A percentile compares a stretch with the other conserved stretches of the same genome.
Conservation (phyloP, 768 basidiomycete genomes). For the Coprinellus micaceus region DNA sequence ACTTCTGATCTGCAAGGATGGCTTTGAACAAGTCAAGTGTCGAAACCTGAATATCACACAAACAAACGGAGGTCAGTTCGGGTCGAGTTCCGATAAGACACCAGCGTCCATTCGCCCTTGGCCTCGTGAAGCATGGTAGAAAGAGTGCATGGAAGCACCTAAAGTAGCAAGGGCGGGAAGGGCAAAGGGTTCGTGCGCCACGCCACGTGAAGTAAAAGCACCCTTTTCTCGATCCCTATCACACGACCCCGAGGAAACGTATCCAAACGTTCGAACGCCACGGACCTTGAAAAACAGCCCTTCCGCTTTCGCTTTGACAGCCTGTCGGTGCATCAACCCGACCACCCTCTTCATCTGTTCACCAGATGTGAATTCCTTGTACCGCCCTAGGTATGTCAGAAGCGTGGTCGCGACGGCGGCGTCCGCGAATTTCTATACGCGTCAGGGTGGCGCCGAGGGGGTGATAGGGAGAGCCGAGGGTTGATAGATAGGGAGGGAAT, state of each 20-base stretch:
- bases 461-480: too few relatives aligned
- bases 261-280: slow-evolving; percentile 6
- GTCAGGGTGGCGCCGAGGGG: not conserved
- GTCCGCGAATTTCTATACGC: slow-evolving; percentile 78
- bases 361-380: slow-evolving; percentile 72
- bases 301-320: slow-evolving; percentile 87
- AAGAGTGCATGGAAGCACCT: too few relatives aligned
- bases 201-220: too few relatives aligned
- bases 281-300: slow-evolving; percentile 92
- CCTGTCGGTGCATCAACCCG: slow-evolving; percentile 85
- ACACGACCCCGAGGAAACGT: too few relatives aligned
- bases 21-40: slow-evolving; percentile 84
- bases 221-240: too few relatives aligned
- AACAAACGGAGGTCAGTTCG: slow-evolving; percentile 11
- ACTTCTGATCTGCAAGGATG: slow-evolving; percentile 77
- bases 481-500: not conserved
- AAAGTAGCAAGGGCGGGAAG: too few relatives aligned
- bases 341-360: slow-evolving; percentile 92
- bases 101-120: too few relatives aligned
- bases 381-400: slow-evolving; percentile 76
- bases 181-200: too few relatives aligned
- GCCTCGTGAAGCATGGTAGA: too few relatives aligned
- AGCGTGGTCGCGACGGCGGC: slow-evolving; percentile 83
- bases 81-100: slow-evolving; percentile 10
- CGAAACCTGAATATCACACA: slow-evolving; percentile 61